phyloP scores from a whole-genome alignment of 441 rosid genomes.

The Populus trichocarpa region DNA sequence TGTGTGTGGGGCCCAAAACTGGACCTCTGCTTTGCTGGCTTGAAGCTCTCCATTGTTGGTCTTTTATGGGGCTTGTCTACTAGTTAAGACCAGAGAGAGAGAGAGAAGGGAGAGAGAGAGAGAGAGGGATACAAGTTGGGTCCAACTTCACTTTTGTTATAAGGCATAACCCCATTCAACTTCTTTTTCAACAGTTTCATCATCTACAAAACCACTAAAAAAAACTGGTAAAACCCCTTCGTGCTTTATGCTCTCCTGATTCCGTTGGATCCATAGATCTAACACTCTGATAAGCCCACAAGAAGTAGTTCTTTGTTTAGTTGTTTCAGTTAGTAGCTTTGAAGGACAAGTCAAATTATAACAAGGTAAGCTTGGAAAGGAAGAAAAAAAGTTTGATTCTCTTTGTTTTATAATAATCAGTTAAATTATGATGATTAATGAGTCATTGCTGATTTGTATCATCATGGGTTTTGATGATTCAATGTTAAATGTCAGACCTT shows the following conservation, averaged over 20 bases:
- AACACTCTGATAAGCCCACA: slow-evolving; percentile 16
- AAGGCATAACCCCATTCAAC: neutral
- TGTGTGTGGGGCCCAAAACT: slow-evolving; percentile 62
- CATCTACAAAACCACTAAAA: neutral
- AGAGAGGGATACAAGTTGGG: slow-evolving; percentile 4
- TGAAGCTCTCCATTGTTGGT: slow-evolving; percentile 65
- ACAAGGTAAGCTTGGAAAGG: slow-evolving; percentile 27
- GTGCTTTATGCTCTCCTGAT: slow-evolving; percentile 15
- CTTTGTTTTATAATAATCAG: neutral
- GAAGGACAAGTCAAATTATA: slow-evolving; percentile 19
- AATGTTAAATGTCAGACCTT: slow-evolving; percentile 35
- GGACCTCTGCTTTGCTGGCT: slow-evolving; percentile 84
- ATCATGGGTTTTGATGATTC: slow-evolving; percentile 13
- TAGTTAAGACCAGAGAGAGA: slow-evolving; percentile 4
- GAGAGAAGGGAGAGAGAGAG: slow-evolving; percentile 7
- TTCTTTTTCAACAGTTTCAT: slow-evolving; percentile 15
- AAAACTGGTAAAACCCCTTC: slow-evolving; percentile 9
- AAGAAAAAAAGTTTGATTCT: slow-evolving; percentile 9
- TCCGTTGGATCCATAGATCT: slow-evolving; percentile 67
- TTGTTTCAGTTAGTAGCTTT: slow-evolving; percentile 14
- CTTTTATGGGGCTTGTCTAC: slow-evolving; percentile 70
- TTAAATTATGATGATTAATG: slow-evolving; percentile 21
- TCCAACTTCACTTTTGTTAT: slow-evolving; percentile 8
- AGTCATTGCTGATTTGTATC: slow-evolving; percentile 11
- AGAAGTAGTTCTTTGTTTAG: slow-evolving; percentile 18